Percentiles rank a stretch among this genome's conserved stretches.
Evolutionary conservation across 2,329 filamentous ascomycete genomes (phyloP).

Genomic region (Trichoderma guizhouense): DNA sequence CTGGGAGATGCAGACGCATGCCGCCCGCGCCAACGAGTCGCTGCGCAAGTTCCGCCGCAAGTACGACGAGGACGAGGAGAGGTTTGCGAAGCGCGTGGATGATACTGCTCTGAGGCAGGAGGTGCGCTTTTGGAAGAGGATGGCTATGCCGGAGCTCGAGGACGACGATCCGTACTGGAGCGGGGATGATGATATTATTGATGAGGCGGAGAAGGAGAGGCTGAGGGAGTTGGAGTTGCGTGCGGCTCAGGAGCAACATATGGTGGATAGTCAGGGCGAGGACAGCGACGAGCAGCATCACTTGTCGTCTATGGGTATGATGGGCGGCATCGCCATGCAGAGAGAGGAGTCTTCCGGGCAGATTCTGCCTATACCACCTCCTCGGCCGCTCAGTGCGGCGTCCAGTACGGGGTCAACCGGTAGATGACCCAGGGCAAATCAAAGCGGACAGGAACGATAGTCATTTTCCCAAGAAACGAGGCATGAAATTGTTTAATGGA

Average conservation of each 20-base stretch:
- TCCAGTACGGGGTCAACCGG: conserved; percentile 44
- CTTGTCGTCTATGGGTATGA: conserved; percentile 25
- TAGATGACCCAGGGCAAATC: conserved; percentile 24
- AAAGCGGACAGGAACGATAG: not conserved
- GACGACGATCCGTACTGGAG: conserved; percentile 62
- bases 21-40: conserved; percentile 54
- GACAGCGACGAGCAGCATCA: conserved; percentile 34
- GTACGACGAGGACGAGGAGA: conserved; percentile 54
- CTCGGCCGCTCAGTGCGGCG: conserved; percentile 38
- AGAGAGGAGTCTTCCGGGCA: conserved; percentile 33
- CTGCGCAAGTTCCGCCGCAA: conserved; percentile 55
- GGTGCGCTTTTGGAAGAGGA: conserved; percentile 62
- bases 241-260: conserved; percentile 38
- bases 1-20: conserved; percentile 63
- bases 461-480: not conserved
- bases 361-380: conserved; percentile 30
- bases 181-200: conserved; percentile 62
- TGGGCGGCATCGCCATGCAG: conserved; percentile 40
- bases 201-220: conserved; percentile 57
- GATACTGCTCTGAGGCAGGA: conserved; percentile 54
- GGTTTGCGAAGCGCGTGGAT: conserved; percentile 53
- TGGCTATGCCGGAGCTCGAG: conserved; percentile 59
- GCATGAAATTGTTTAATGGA: not conserved
- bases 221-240: conserved; percentile 48
- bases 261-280: conserved; percentile 32